phyloP scores from a whole-genome alignment of 768 basidiomycete species.

The Boletus edulis region DNA sequence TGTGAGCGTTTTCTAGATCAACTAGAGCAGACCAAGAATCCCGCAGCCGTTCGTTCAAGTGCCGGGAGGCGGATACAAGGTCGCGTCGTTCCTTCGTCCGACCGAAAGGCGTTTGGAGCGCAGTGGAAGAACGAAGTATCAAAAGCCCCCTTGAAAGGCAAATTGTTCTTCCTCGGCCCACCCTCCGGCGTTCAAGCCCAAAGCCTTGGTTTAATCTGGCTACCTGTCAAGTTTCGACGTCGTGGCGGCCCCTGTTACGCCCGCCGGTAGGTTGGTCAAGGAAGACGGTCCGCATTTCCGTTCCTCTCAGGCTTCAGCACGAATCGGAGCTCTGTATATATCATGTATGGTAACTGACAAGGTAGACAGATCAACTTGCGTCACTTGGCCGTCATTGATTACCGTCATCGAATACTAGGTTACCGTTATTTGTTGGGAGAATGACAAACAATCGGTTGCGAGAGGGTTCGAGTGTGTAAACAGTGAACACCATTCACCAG shows the following conservation, averaged over 20 bases:
- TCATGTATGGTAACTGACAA: background rate
- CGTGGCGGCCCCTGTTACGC: background rate
- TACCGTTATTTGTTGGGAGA: slow-evolving; percentile 1
- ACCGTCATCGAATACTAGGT: background rate
- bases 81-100: no score
- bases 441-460: background rate
- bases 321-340: background rate
- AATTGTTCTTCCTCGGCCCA: background rate
- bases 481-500: background rate
- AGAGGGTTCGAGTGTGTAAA: background rate
- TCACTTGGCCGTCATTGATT: slow-evolving; percentile 1
- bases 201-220: background rate
- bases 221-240: background rate
- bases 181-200: no score
- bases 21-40: no score
- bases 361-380: background rate
- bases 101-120: no score
- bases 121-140: no score
- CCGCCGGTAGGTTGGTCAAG: background rate
- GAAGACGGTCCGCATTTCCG: background rate
- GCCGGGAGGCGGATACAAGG: no score
- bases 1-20: no score
- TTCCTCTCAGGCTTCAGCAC: background rate
- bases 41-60: no score
- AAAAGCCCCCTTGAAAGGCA: no score